These are phyloP conservation scores for Phytophthora aleatoria DNA, from an alignment of 352 stramenopile species.

Conservation along the genomic window DNA sequence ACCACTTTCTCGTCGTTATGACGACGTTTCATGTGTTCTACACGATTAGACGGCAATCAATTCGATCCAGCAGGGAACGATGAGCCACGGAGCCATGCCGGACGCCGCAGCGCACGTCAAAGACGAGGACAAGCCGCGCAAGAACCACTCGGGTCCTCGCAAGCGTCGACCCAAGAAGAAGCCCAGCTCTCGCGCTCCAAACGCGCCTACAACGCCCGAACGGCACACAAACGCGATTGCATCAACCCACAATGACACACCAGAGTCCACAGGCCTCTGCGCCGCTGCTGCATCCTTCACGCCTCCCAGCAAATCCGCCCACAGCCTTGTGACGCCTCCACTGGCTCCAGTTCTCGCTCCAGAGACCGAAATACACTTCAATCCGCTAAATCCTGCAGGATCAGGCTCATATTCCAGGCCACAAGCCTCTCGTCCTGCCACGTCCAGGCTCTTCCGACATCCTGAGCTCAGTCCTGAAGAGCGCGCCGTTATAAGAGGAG, in stretches of 20 bases:
- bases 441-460: slow-evolving; percentile 8
- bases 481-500: slow-evolving; percentile 9
- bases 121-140: slow-evolving; percentile 22
- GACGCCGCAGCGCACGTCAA: slow-evolving; percentile 15
- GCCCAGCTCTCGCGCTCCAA: neutral
- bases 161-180: slow-evolving; percentile 78
- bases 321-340: slow-evolving; percentile 6
- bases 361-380: slow-evolving; percentile 4
- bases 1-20: neutral
- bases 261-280: slow-evolving; percentile 23
- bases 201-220: slow-evolving; percentile 6
- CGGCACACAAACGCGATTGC: neutral
- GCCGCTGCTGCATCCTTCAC: slow-evolving; percentile 44
- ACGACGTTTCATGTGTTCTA: neutral
- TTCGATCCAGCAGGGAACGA: slow-evolving; percentile 1
- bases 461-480: slow-evolving; percentile 16
- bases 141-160: slow-evolving; percentile 60
- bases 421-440: neutral
- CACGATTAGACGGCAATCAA: slow-evolving; percentile 8
- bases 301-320: slow-evolving; percentile 13
- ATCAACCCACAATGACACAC: slow-evolving; percentile 11
- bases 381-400: neutral
- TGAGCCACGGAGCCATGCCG: slow-evolving; percentile 29
- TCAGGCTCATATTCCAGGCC: neutral
- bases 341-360: neutral